Evolutionary conservation across 495 filamentous ascomycete species (phyloP).

Genomic region (Aspergillus biplanus): DNA sequence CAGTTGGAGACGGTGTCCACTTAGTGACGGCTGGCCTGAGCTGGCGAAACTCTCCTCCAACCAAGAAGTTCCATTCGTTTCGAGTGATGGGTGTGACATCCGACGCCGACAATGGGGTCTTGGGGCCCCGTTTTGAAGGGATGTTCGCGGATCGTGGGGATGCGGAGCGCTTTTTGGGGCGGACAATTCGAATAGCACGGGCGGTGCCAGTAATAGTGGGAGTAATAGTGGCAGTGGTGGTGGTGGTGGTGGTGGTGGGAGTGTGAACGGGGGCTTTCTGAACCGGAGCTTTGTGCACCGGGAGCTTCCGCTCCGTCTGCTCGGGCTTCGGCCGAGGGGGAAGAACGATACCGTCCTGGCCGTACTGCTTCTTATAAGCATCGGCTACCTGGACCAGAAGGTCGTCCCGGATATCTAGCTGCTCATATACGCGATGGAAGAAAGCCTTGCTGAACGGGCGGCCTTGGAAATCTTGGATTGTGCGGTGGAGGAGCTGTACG

Average conservation of each 20-base stretch:
- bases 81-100: slow-evolving; percentile 52
- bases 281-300: slow-evolving; percentile 20
- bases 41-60: slow-evolving; percentile 36
- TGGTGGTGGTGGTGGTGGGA: too few relatives aligned
- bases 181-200: slow-evolving; percentile 11
- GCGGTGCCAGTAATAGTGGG: not conserved
- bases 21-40: slow-evolving; percentile 44
- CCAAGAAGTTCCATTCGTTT: slow-evolving; percentile 53
- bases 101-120: slow-evolving; percentile 49
- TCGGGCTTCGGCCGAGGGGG: slow-evolving; percentile 31
- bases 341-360: slow-evolving; percentile 50
- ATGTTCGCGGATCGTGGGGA: slow-evolving; percentile 23
- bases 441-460: slow-evolving; percentile 60
- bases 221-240: too few relatives aligned
- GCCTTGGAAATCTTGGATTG: slow-evolving; percentile 62
- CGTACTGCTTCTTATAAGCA: slow-evolving; percentile 61
- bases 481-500: slow-evolving; percentile 61
- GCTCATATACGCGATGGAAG: slow-evolving; percentile 65
- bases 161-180: slow-evolving; percentile 23
- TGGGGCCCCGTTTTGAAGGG: slow-evolving; percentile 40
- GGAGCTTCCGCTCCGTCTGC: slow-evolving; percentile 24
- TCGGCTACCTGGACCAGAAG: slow-evolving; percentile 59
- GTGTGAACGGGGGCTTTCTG: too few relatives aligned
- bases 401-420: slow-evolving; percentile 57
- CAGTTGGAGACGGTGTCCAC: slow-evolving; percentile 48